Base-by-base conservation (phyloP, 441 rosid genomes). In the Euphorbia celastroides region DNA sequence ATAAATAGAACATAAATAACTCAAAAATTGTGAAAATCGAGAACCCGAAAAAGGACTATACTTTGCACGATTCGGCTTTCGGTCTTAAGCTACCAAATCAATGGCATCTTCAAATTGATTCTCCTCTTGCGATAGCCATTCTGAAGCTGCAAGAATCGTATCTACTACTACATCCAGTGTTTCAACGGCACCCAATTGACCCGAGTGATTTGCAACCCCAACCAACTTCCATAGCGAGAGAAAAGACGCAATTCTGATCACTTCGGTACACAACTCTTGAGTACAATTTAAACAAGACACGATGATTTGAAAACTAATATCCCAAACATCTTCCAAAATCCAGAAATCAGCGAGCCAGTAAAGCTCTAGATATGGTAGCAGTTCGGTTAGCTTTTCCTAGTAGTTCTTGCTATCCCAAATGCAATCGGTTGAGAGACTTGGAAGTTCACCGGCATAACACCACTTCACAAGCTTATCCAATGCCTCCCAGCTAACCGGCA, bases 331-430 rank as follows among this genome's bases (percentile, higher is more conserved):
- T 66, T 89, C 90, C 79, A 92, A 70, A 38, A 88, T 75, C 98
- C 98, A 92, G 79, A 84, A 79, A 23, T 88, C 90, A 25, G 88
- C 72, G 26, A 89, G 86, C 82, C 93, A 86, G 69, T 81, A 88
- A 34, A 92, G 85, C 74, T 92, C 95, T 25, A 88, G 70, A 46
- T 85, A 89, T 50, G 88, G 88, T 72, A 79, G 78, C 72, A 89
- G 70, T 63, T 74, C 79, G 9, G 57, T 34, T 48, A 89, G 79
- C 75, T 76, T 88, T 79, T 82, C 79, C 56, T 85, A 81, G 0
- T 62, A 60, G 67, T 72, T 70, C 93, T 88, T 83, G 73, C 85
- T 85, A 61, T 81, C 79, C 98, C 95, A 89, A 59, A 77, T 68
- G 74, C 98, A 92, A 68, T 93, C 98, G 23, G 74, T 61, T 5